A percentile compares a stretch with the other conserved stretches of the same genome.
These are phyloP conservation scores for Colletotrichum noveboracense DNA, from an alignment of 2,329 filamentous ascomycete species.

Conservation along the genomic window DNA sequence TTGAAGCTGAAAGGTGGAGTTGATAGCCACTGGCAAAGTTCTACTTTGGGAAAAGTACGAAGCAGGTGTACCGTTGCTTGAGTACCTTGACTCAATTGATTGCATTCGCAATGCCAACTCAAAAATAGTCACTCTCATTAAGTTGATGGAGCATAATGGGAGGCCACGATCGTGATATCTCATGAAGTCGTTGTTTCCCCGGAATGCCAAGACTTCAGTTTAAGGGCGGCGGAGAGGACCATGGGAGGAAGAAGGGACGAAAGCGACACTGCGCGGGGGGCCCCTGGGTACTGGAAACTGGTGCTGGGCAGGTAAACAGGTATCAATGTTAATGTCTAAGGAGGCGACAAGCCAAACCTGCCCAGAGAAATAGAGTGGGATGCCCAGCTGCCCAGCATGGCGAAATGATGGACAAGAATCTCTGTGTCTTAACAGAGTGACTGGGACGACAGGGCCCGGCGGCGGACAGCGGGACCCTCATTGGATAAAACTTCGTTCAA, in stretches of 20 bases:
- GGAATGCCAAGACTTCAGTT: neutral
- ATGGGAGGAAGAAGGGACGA: neutral
- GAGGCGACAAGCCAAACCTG: neutral
- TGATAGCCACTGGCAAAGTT: neutral
- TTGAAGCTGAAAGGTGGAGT: neutral
- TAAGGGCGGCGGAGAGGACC: neutral
- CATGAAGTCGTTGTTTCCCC: neutral
- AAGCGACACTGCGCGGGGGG: neutral
- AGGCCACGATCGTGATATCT: neutral
- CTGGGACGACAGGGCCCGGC: neutral
- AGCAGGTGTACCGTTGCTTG: rapidly evolving
- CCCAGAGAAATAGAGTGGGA: conserved; percentile 3
- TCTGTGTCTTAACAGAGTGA: conserved; percentile 5
- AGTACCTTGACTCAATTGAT: neutral
- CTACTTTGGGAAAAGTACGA: neutral
- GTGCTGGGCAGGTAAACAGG: neutral
- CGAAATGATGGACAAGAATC: neutral
- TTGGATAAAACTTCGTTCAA: neutral
- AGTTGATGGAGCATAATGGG: neutral
- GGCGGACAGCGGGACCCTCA: neutral
- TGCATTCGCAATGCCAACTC: neutral
- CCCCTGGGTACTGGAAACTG: neutral
- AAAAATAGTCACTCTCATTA: neutral
- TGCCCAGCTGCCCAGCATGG: neutral
- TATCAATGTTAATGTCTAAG: neutral